Conservation (phyloP, 306 rosid genomes). For the Sesbania bispinosa region DNA sequence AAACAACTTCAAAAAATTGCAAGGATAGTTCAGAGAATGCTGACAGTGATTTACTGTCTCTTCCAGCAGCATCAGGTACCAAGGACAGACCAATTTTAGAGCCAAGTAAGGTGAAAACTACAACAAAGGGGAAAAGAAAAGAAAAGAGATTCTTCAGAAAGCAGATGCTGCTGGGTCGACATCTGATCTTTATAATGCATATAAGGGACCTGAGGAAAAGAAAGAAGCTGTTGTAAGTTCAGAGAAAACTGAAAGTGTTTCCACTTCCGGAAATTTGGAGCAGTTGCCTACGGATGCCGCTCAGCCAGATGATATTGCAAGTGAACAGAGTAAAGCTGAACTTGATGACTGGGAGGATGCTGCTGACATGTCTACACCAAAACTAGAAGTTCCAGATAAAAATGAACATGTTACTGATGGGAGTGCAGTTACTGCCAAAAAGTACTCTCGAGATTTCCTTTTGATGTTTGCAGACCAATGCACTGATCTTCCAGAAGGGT, state of each 20-base stretch:
- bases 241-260: slow-evolving; percentile 37
- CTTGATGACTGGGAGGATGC: slow-evolving; percentile 98
- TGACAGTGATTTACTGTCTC: slow-evolving; percentile 32
- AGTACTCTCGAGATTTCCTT: slow-evolving; percentile 87
- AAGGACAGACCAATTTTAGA: slow-evolving; percentile 54
- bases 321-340: slow-evolving; percentile 51
- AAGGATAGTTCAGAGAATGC: slow-evolving; percentile 40
- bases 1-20: slow-evolving; percentile 32
- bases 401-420: slow-evolving; percentile 36
- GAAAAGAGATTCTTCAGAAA: slow-evolving; percentile 52
- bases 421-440: slow-evolving; percentile 43
- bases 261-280: slow-evolving; percentile 32
- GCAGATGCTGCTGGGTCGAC: slow-evolving; percentile 94
- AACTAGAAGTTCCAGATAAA: slow-evolving; percentile 49
- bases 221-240: slow-evolving; percentile 42
- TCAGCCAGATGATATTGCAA: slow-evolving; percentile 25
- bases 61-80: slow-evolving; percentile 26
- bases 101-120: slow-evolving; percentile 44
- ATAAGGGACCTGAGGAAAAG: slow-evolving; percentile 81
- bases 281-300: slow-evolving; percentile 39
- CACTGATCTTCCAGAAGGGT: slow-evolving; percentile 53
- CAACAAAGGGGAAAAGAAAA: slow-evolving; percentile 50
- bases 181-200: slow-evolving; percentile 89
- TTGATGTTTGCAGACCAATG: slow-evolving; percentile 61
- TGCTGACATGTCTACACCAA: slow-evolving; percentile 76